A percentile compares a stretch with the other conserved stretches of the same genome.
phyloP scores from a whole-genome alignment of 768 basidiomycete genomes.

The Xanthoconium purpureum region DNA sequence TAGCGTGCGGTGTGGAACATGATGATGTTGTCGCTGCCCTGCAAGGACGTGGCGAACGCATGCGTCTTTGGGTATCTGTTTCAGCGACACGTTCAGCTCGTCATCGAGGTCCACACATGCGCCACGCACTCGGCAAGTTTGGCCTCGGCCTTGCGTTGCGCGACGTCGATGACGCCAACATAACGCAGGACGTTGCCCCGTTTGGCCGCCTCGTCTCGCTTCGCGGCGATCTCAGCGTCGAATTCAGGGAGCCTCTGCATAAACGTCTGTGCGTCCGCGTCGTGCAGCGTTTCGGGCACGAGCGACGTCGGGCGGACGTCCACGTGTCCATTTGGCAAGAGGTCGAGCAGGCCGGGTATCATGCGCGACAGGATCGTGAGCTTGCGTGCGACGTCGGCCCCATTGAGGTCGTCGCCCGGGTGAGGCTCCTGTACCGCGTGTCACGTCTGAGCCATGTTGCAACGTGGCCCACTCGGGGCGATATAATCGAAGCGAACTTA shows the following conservation, averaged over 20 bases:
- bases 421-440: slow-evolving; percentile 81
- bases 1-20: slow-evolving; percentile 97
- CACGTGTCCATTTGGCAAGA: slow-evolving; percentile 72
- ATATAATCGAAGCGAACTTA: slow-evolving; percentile 31
- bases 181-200: slow-evolving; percentile 88
- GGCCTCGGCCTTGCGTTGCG: slow-evolving; percentile 63
- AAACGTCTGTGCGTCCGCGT: slow-evolving; percentile 80
- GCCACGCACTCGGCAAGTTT: slow-evolving; percentile 77
- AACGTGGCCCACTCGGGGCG: not conserved
- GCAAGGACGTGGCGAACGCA: slow-evolving; percentile 93
- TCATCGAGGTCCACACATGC: not conserved
- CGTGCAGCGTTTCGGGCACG: slow-evolving; percentile 72
- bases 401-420: slow-evolving; percentile 94
- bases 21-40: slow-evolving; percentile 96
- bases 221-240: slow-evolving; percentile 71
- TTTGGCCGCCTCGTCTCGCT: slow-evolving; percentile 73
- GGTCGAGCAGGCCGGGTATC: slow-evolving; percentile 48
- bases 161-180: slow-evolving; percentile 91
- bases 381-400: slow-evolving; percentile 95
- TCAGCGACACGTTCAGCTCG: not conserved
- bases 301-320: slow-evolving; percentile 83
- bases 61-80: slow-evolving; percentile 82
- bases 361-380: slow-evolving; percentile 91
- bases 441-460: not conserved
- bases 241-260: slow-evolving; percentile 74